phyloP scores from a whole-genome alignment of 2,329 filamentous ascomycete species.

The Paraphoma sp. region DNA sequence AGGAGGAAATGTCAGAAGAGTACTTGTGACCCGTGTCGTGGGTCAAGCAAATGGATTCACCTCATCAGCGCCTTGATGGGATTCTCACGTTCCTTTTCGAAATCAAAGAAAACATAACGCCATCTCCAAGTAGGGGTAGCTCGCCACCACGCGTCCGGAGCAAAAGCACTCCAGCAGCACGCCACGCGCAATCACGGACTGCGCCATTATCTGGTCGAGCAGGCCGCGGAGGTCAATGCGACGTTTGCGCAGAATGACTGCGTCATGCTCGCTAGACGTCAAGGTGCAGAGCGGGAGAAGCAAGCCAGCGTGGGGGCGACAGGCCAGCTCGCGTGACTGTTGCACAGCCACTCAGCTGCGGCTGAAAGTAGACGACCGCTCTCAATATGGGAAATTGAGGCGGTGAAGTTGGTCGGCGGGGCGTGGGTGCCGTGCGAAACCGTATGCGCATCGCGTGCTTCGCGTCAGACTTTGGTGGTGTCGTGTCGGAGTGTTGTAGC shows the following conservation, averaged over 20 bases:
- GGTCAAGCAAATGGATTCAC: not conserved
- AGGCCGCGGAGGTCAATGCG: not conserved
- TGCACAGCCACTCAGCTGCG: conserved; percentile 23
- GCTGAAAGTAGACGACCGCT: not conserved
- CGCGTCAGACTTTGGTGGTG: not conserved
- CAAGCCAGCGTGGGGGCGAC: conserved; percentile 13
- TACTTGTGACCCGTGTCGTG: not conserved
- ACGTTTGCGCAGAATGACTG: not conserved
- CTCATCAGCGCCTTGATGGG: conserved; percentile 3
- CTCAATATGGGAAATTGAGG: conserved; percentile 6
- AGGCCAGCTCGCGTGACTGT: conserved; percentile 13
- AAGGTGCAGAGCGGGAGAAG: conserved; percentile 15
- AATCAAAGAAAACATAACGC: not conserved
- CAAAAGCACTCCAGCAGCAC: not conserved
- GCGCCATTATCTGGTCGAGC: not conserved
- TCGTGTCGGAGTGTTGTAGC: not conserved
- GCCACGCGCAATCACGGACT: not conserved
- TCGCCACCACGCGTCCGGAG: not conserved
- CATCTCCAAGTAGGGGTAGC: not conserved
- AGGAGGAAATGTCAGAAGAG: conserved; percentile 1
- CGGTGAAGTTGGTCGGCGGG: conserved; percentile 7
- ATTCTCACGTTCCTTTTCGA: not conserved
- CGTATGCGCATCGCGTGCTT: not conserved
- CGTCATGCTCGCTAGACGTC: conserved; percentile 10
- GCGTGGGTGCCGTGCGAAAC: not conserved